These are phyloP conservation scores for Fusarium sp. DNA, from an alignment of 2,329 filamentous ascomycete genomes.

Conservation along the genomic window DNA sequence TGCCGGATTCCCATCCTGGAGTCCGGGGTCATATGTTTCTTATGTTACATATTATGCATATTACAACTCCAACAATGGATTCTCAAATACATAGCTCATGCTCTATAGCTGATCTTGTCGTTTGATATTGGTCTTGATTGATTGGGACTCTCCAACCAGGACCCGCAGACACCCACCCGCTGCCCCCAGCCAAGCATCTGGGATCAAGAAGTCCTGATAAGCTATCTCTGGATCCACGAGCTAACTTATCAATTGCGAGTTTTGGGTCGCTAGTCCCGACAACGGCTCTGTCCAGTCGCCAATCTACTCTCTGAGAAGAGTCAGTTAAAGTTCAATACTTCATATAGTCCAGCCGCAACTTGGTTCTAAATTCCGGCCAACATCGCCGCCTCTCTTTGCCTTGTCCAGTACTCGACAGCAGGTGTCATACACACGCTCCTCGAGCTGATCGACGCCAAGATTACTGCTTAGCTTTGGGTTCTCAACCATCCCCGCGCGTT, in stretches of 20 bases:
- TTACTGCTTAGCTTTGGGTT: conserved; percentile 12
- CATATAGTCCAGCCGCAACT: conserved; percentile 7
- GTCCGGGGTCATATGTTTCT: conserved; percentile 17
- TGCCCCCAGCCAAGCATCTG: conserved; percentile 18
- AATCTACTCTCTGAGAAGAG: conserved; percentile 18
- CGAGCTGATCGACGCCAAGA: conserved; percentile 11
- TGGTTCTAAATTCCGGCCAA: neutral
- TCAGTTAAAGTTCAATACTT: conserved; percentile 22
- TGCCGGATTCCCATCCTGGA: conserved; percentile 10
- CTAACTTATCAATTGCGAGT: conserved; percentile 28
- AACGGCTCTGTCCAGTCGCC: conserved; percentile 21
- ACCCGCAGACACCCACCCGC: conserved; percentile 37
- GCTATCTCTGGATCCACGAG: conserved; percentile 40
- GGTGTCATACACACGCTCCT: conserved; percentile 4
- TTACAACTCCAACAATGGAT: neutral
- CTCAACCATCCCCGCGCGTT: conserved; percentile 13
- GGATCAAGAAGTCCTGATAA: conserved; percentile 39
- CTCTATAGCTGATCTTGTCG: conserved; percentile 17
- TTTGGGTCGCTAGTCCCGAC: conserved; percentile 35
- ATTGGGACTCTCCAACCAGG: conserved; percentile 18
- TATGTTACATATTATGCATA: neutral
- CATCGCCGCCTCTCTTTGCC: neutral
- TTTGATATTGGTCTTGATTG: conserved; percentile 19
- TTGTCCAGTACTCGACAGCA: neutral
- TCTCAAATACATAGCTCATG: conserved; percentile 20